Percentiles rank a stretch among this genome's conserved stretches.
Conservation (phyloP, 2,329 filamentous ascomycete species). For the Chaetomium sp. region DNA sequence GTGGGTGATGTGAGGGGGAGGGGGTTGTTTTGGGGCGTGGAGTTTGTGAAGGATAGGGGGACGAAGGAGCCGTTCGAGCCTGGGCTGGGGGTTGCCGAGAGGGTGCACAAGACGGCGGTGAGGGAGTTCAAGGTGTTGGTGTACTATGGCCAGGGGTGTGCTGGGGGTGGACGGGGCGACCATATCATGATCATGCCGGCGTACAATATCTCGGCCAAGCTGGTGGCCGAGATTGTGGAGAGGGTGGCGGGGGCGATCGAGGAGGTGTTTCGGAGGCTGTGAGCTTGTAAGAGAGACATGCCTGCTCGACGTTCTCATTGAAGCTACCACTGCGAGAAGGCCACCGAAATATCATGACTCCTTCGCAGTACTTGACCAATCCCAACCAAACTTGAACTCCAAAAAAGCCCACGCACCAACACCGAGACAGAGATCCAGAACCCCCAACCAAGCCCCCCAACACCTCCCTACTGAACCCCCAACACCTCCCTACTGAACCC, state of each 20-base stretch:
- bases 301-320: neutral
- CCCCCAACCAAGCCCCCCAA: neutral
- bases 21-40: slow-evolving; percentile 61
- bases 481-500: slow-evolving; percentile 7
- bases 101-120: slow-evolving; percentile 35
- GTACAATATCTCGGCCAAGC: slow-evolving; percentile 56
- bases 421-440: neutral
- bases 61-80: slow-evolving; percentile 33
- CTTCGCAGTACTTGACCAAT: neutral
- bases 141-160: slow-evolving; percentile 62
- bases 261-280: slow-evolving; percentile 22
- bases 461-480: slow-evolving; percentile 1
- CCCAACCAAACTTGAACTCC: neutral
- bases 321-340: neutral
- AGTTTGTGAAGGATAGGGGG: slow-evolving; percentile 34
- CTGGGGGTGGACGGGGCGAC: slow-evolving; percentile 59
- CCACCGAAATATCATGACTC: too few relatives aligned
- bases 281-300: neutral
- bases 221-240: slow-evolving; percentile 56
- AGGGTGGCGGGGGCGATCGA: slow-evolving; percentile 26
- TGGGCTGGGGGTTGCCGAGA: slow-evolving; percentile 24
- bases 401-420: neutral
- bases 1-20: slow-evolving; percentile 64
- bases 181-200: slow-evolving; percentile 64
- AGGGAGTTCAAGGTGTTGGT: slow-evolving; percentile 55